These are phyloP conservation scores for Ceratocystis diversiconidia DNA, from an alignment of 2,329 filamentous ascomycete genomes.

Conservation along the genomic window DNA sequence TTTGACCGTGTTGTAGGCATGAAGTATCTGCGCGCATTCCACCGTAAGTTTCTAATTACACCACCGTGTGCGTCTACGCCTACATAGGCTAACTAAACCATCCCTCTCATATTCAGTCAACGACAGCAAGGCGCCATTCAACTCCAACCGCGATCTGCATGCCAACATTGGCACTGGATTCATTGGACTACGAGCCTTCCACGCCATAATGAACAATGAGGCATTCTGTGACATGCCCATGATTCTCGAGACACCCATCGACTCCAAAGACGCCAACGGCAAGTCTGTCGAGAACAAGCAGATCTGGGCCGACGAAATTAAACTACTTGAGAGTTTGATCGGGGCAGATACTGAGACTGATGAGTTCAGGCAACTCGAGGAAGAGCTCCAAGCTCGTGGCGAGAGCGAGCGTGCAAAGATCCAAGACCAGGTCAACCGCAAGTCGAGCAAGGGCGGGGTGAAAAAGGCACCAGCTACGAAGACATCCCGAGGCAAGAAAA, in stretches of 20 bases:
- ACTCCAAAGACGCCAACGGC: conserved; percentile 50
- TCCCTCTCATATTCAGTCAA: conserved; percentile 45
- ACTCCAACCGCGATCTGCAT: conserved; percentile 73
- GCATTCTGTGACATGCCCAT: conserved; percentile 69
- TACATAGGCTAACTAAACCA: not conserved
- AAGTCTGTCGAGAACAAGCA: conserved; percentile 61
- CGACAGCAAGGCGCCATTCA: conserved; percentile 82
- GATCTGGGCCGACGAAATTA: conserved; percentile 89
- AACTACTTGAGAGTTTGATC: conserved; percentile 76
- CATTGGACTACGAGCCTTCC: conserved; percentile 77
- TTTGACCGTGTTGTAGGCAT: conserved; percentile 69
- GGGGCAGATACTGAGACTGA: conserved; percentile 65
- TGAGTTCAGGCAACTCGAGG: conserved; percentile 54
- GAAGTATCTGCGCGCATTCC: conserved; percentile 68
- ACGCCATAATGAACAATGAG: conserved; percentile 74
- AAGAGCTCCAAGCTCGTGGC: conserved; percentile 52
- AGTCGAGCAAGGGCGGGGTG: conserved; percentile 44
- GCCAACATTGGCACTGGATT: conserved; percentile 95
- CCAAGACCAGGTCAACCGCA: conserved; percentile 66
- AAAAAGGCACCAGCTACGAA: conserved; percentile 28
- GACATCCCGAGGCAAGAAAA: conserved; percentile 24
- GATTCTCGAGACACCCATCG: conserved; percentile 92
- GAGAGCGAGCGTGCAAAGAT: conserved; percentile 57
- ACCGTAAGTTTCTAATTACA: conserved; percentile 31
- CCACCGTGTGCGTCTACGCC: not conserved